phyloP scores from a whole-genome alignment of 2,329 filamentous ascomycete species.

The Thielaviopsis ethacetica region DNA sequence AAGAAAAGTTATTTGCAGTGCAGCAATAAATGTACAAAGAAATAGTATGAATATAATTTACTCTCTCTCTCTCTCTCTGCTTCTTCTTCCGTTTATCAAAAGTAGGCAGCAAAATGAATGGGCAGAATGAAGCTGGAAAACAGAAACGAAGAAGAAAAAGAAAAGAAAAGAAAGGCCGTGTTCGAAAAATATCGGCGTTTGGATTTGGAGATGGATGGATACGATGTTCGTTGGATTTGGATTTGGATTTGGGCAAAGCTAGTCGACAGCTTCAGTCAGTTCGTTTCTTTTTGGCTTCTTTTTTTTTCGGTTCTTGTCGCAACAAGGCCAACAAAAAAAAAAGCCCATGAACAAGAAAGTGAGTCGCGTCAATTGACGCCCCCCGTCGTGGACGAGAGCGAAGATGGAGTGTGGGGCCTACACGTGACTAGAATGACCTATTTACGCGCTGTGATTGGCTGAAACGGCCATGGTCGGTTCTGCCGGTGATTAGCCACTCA shows the following conservation, averaged over 20 bases:
- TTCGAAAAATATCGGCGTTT: not conserved
- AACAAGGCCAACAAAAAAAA: not conserved
- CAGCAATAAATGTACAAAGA: too few relatives aligned
- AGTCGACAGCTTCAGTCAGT: not conserved
- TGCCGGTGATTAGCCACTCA: constrained; percentile 2
- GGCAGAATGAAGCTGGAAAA: too few relatives aligned
- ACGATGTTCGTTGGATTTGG: not conserved
- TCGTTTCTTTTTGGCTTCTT: not conserved
- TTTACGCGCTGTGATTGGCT: constrained; percentile 3
- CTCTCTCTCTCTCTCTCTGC: too few relatives aligned
- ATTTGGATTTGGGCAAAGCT: too few relatives aligned
- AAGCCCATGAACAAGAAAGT: not conserved
- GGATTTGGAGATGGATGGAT: not conserved
- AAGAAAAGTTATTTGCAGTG: not conserved
- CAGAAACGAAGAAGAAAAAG: too few relatives aligned
- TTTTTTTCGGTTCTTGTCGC: constrained; percentile 1
- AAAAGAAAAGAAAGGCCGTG: too few relatives aligned
- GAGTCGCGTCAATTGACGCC: constrained; percentile 9
- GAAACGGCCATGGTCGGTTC: not conserved
- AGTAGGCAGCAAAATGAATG: too few relatives aligned
- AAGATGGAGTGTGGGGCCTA: not conserved
- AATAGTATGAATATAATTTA: too few relatives aligned
- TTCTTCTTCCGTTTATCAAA: too few relatives aligned
- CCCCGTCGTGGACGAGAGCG: constrained; percentile 5
- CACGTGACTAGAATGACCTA: constrained; percentile 2